Base-by-base conservation (phyloP, 495 filamentous ascomycete genomes). In the Penicillium manginii region DNA sequence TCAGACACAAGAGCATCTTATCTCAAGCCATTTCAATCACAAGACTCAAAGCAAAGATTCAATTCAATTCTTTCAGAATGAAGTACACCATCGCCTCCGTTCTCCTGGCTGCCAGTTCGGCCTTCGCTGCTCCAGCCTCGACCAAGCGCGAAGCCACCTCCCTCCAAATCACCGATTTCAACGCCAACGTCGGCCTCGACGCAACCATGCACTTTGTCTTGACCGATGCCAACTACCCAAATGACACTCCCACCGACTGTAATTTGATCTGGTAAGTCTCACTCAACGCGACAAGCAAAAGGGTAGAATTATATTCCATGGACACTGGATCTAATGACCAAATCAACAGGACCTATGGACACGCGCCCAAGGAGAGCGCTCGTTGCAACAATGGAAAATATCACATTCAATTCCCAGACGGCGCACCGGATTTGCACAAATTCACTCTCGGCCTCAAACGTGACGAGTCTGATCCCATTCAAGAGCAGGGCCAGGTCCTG, bases 201-300 rank as follows among this genome's bases (percentile, higher is more conserved):
- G 59, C 61, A 22, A 60, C 15, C 15, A 65, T 72, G 58, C 58
- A 65, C 43, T 69, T 72, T 19, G 33, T 58, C 19, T 33, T 68
- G 14, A 69, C 64, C 4, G 64, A 67, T 33, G 35, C 62, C 11
- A 66, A 66, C 46, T 70, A 69, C 39, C 62, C 66, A 2, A 47
- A 64, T 42, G 69, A 72, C n/a, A 69, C 69, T 2, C 66, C 66
- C 2, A 63, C 63, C 0, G 62, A 69, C 18, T 72, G 69, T 56
- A 65, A 72, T 14, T n/a, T 68, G 11, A 55, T 62, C 33, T 72
- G 69, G 69, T 72, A 55, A 46, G 57, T 54, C 29, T n/a, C 2
- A 15, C 5, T 10, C 0, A 5, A 10, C 31, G 2, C 14, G 14
- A 8, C 32, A 26, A 17, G 17, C 4, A 3, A 29, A 32, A 4